Evolutionary conservation across 2,329 filamentous ascomycete species (phyloP).

Genomic region (Pseudomassariella vexata): DNA sequence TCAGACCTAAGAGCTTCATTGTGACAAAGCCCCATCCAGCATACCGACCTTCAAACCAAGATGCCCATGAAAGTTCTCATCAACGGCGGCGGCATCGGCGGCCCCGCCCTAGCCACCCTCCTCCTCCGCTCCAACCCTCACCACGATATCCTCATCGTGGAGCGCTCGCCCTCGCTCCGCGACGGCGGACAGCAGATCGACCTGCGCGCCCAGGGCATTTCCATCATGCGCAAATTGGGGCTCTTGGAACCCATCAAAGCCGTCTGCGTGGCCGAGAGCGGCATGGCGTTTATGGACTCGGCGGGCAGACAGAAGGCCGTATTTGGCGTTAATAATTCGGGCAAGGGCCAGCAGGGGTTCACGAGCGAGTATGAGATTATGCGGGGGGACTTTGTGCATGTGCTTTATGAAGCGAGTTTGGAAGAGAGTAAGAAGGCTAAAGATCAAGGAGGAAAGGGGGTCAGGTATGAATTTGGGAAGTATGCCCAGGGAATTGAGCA

Average conservation of each 20-base stretch:
- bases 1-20: too few relatives aligned
- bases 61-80: constrained; percentile 6
- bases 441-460: constrained; percentile 13
- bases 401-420: constrained; percentile 38
- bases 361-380: constrained; percentile 56
- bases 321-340: constrained; percentile 32
- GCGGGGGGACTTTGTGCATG: constrained; percentile 46
- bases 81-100: constrained; percentile 3
- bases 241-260: constrained; percentile 25
- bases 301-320: constrained; percentile 30
- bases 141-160: constrained; percentile 27
- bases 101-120: constrained; percentile 2
- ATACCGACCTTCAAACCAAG: too few relatives aligned
- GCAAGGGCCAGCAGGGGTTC: constrained; percentile 35
- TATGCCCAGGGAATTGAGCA: constrained; percentile 22
- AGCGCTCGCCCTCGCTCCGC: constrained; percentile 30
- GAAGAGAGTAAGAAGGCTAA: constrained; percentile 13
- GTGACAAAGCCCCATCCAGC: too few relatives aligned
- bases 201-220: constrained; percentile 33
- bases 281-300: constrained; percentile 38
- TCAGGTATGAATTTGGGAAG: constrained; percentile 27
- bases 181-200: constrained; percentile 38
- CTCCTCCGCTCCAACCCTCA: constrained; percentile 1
- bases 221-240: constrained; percentile 30
- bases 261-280: constrained; percentile 38